A percentile compares a stretch with the other conserved stretches of the same genome.
Evolutionary conservation across 768 basidiomycete species (phyloP).

Genomic region (Naganishia onofrii): DNA sequence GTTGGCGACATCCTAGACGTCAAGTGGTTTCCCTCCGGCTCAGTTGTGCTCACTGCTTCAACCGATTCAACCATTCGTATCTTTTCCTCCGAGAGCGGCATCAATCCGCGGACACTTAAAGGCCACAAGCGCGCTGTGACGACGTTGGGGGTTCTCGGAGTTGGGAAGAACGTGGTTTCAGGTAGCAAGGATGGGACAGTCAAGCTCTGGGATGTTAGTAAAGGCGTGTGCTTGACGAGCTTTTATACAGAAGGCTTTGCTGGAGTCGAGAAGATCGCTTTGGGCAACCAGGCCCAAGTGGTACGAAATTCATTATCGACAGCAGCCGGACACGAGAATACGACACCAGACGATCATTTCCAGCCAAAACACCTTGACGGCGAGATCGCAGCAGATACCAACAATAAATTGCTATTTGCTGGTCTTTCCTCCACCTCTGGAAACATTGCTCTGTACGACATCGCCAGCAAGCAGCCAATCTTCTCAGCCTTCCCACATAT

Average conservation of each 20-base stretch:
- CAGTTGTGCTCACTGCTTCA: conserved; percentile 67
- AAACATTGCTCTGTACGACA: conserved; percentile 61
- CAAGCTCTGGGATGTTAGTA: conserved; percentile 69
- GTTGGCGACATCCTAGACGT: conserved; percentile 51
- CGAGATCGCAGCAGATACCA: conserved; percentile 18
- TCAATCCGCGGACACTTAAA: conserved; percentile 63
- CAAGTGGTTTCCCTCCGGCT: conserved; percentile 51
- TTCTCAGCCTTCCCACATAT: conserved; percentile 44
- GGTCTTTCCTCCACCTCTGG: conserved; percentile 59
- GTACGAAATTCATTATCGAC: conserved; percentile 32
- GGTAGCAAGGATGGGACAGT: conserved; percentile 67
- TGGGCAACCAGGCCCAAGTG: conserved; percentile 53
- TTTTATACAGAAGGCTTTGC: conserved; percentile 54
- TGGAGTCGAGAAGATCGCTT: conserved; percentile 56
- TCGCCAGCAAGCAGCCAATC: conserved; percentile 53
- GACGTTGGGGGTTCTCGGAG: conserved; percentile 62
- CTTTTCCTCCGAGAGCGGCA: conserved; percentile 60
- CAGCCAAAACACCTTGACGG: conserved; percentile 16
- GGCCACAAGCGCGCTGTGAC: conserved; percentile 69
- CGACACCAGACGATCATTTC: conserved; percentile 7
- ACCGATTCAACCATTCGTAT: conserved; percentile 68
- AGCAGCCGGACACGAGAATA: conserved; percentile 16
- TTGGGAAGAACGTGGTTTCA: conserved; percentile 68
- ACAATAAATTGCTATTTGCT: conserved; percentile 58
- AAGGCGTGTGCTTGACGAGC: conserved; percentile 57